phyloP scores from a whole-genome alignment of 2,329 filamentous ascomycete genomes.

The Penicillium glabrum region DNA sequence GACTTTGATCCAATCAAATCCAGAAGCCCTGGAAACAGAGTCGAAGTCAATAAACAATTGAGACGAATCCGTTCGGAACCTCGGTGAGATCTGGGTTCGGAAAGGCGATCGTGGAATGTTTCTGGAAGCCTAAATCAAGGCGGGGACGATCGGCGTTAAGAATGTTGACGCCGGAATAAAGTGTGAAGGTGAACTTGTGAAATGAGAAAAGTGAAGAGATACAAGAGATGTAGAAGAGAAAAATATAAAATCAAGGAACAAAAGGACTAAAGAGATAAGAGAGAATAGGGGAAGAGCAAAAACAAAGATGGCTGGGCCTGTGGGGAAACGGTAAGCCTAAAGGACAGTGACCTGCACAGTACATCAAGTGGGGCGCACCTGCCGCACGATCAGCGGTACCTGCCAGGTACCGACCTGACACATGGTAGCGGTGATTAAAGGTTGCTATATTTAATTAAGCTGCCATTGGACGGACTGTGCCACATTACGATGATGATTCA shows the following conservation, averaged over 20 bases:
- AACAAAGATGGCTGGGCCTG: conserved; percentile 17
- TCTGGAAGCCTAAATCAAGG: conserved; percentile 1
- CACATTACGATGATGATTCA: neutral
- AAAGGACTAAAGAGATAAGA: neutral
- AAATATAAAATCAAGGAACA: neutral
- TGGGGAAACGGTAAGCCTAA: conserved; percentile 1
- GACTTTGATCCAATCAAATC: neutral
- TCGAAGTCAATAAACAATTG: neutral
- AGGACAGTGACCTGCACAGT: neutral
- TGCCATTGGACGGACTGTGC: neutral
- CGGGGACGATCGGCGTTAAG: neutral
- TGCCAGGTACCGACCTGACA: neutral
- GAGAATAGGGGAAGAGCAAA: conserved; percentile 3
- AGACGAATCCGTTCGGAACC: neutral
- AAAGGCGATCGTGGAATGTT: neutral
- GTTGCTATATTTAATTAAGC: neutral
- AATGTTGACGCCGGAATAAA: neutral
- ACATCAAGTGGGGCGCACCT: neutral
- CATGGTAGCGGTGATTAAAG: neutral
- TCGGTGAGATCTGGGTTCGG: neutral
- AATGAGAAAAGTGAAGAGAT: neutral
- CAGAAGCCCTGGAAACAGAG: neutral
- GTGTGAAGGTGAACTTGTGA: neutral
- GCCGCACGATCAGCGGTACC: neutral
- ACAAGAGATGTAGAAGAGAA: neutral